Evolutionary conservation across 208 protist genomes (phyloP), one percentile per base, ranked within the genome.

Genomic region (Wallacemonas rigidus): DNA sequence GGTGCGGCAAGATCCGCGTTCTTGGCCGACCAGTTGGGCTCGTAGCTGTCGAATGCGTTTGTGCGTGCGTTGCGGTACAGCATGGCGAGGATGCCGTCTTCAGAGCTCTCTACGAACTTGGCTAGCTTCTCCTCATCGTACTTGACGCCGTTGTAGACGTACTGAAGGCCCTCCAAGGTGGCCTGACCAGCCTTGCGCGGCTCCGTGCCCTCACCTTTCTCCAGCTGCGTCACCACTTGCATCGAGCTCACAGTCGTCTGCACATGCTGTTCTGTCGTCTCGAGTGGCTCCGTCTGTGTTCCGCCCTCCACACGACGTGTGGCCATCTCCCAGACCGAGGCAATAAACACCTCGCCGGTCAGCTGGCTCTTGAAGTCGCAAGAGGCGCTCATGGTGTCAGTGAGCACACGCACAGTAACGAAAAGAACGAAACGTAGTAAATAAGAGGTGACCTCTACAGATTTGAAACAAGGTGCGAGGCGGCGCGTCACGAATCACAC

Each of bases 331-430:
- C 89, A 95, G 43, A 75, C 71, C 12, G 89, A 86, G 0, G 79
- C 72, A 38, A 96, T 88, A 45, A 67, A 56, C 17, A 95, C 84
- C 79, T 92, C 88, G 1, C 90, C 93, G 0, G 85, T 90, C 17
- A 94, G 68, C 68, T 93, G 83, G 64, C 82, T 79, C 63, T 88
- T 92, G 71, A 97, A 95, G 6, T 91, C 83, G 62, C 83, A 94
- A 3, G 82, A 67, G 8, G 79, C 77, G 2, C 67, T 67, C 86
- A 92, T 92, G 7, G 11, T n/a, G 0, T 39, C 54, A 54, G 60
- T 57, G 50, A 60, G 26, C 15, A 1, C 40, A 47, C 43, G 41
- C 8, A 12, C 44, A 35, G 4, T 9, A 44, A 9, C 44, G 62
- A 58, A 54, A 61, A 67, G 51, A 70, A 61, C 12, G 58, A 26